Conservation (phyloP, 140 eudicot species). For the Erigeron philadelphicus region DNA sequence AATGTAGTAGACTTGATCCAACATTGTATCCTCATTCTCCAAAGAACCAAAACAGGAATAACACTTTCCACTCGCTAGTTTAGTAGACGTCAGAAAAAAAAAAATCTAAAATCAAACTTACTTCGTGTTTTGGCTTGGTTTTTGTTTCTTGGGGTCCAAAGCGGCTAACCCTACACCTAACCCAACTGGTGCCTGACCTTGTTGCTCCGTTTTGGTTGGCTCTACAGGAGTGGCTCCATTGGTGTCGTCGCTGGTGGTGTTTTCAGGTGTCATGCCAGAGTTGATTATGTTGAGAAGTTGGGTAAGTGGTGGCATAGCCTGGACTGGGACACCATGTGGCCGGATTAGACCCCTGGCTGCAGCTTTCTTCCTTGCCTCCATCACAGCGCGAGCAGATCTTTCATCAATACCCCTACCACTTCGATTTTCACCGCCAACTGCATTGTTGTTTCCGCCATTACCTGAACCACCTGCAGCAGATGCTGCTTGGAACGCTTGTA, state of each 20-base stretch:
- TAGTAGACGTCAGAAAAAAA: slow-evolving; percentile 26
- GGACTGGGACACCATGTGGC: slow-evolving; percentile 72
- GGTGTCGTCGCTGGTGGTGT: slow-evolving; percentile 17
- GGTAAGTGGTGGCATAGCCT: slow-evolving; percentile 57
- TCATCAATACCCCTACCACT: slow-evolving; percentile 76
- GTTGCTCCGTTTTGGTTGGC: slow-evolving; percentile 28
- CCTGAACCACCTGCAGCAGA: slow-evolving; percentile 49
- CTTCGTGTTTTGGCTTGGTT: slow-evolving; percentile 39
- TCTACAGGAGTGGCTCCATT: slow-evolving; percentile 31
- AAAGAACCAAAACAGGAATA: slow-evolving; percentile 8
- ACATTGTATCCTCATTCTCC: slow-evolving; percentile 19
- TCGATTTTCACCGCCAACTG: slow-evolving; percentile 45
- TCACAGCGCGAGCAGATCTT: slow-evolving; percentile 81
- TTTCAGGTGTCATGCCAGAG: slow-evolving; percentile 49
- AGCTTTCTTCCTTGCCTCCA: slow-evolving; percentile 73
- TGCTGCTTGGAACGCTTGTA: slow-evolving; percentile 80
- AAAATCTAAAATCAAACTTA: slow-evolving; percentile 11
- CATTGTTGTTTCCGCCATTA: slow-evolving; percentile 26
- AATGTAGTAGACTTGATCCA: neutral
- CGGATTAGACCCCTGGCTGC: slow-evolving; percentile 77
- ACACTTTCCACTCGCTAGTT: slow-evolving; percentile 15
- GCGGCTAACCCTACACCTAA: slow-evolving; percentile 66
- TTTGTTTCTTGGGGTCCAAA: slow-evolving; percentile 64
- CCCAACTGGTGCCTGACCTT: slow-evolving; percentile 64
- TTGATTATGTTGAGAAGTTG: slow-evolving; percentile 65